Percentiles rank a stretch among this genome's conserved stretches.
Evolutionary conservation across 2,329 filamentous ascomycete species (phyloP).

Genomic region (Graphilbum fragrans): DNA sequence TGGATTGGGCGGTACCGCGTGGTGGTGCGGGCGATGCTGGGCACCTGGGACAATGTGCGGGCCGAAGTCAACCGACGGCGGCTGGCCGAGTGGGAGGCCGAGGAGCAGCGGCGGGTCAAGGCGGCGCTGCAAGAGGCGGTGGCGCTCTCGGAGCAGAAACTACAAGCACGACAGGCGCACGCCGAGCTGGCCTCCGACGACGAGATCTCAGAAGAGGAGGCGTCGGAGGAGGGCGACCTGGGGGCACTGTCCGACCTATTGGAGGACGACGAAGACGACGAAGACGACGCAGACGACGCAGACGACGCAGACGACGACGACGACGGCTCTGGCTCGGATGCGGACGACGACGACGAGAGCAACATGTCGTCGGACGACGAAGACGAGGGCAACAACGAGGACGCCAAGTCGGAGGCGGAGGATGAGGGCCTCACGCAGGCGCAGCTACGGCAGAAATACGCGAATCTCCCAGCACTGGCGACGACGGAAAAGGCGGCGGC

Average conservation of each 20-base stretch:
- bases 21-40: conserved; percentile 45
- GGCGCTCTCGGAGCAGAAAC: conserved; percentile 56
- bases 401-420: conserved; percentile 34
- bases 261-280: conserved; percentile 24
- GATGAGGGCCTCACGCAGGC: conserved; percentile 59
- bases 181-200: conserved; percentile 38
- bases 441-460: conserved; percentile 57
- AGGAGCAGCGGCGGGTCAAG: conserved; percentile 51
- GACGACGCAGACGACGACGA: conserved; percentile 32
- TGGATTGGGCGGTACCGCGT: conserved; percentile 59
- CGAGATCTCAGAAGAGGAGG: conserved; percentile 33
- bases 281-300: conserved; percentile 40
- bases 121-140: conserved; percentile 63
- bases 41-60: conserved; percentile 54
- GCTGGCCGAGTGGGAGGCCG: conserved; percentile 50
- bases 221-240: conserved; percentile 23
- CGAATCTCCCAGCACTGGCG: conserved; percentile 42
- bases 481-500: conserved; percentile 9
- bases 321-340: too few species aligned
- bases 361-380: conserved; percentile 42
- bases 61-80: conserved; percentile 48
- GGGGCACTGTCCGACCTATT: conserved; percentile 25
- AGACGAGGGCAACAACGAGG: conserved; percentile 30
- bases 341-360: conserved; percentile 42
- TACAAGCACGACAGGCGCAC: conserved; percentile 46